These are phyloP conservation scores for Torulaspora gathmanii DNA, from an alignment of 805 yeast species.

Conservation along the genomic window DNA sequence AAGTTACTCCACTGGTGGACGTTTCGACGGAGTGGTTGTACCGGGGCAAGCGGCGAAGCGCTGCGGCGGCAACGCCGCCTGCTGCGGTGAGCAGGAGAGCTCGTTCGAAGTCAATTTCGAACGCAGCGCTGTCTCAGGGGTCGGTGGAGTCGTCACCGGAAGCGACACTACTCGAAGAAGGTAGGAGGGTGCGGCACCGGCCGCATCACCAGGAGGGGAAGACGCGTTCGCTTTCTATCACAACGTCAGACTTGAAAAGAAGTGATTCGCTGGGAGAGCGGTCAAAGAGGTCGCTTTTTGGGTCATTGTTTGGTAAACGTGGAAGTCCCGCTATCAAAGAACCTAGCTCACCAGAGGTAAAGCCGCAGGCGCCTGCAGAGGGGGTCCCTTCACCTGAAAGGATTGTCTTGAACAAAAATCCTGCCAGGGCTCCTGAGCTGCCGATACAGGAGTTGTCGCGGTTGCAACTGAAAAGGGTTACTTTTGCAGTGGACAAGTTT, in stretches of 20 bases:
- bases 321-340: constrained; percentile 12
- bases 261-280: constrained; percentile 23
- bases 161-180: background rate
- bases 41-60: constrained; percentile 55
- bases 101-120: constrained; percentile 24
- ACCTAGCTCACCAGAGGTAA: constrained; percentile 19
- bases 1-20: constrained; percentile 26
- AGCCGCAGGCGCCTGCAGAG: constrained; percentile 16
- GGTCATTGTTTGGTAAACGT: constrained; percentile 28
- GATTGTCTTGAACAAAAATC: constrained; percentile 44
- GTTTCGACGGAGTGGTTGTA: constrained; percentile 85
- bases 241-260: constrained; percentile 16
- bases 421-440: constrained; percentile 30
- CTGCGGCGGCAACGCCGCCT: constrained; percentile 17
- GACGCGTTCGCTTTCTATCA: constrained; percentile 15
- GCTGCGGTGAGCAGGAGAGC: constrained; percentile 13
- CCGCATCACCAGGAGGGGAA: background rate
- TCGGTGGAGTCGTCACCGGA: background rate
- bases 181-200: background rate
- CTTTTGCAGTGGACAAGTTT: constrained; percentile 71
- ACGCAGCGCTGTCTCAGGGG: constrained; percentile 13
- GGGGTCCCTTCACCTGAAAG: constrained; percentile 25
- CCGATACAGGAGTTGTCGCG: constrained; percentile 33
- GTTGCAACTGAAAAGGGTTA: constrained; percentile 54
- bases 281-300: constrained; percentile 29